These are phyloP conservation scores for Vitis hybrid DNA, from an alignment of 177 flowering plant species.

Conservation along the genomic window DNA sequence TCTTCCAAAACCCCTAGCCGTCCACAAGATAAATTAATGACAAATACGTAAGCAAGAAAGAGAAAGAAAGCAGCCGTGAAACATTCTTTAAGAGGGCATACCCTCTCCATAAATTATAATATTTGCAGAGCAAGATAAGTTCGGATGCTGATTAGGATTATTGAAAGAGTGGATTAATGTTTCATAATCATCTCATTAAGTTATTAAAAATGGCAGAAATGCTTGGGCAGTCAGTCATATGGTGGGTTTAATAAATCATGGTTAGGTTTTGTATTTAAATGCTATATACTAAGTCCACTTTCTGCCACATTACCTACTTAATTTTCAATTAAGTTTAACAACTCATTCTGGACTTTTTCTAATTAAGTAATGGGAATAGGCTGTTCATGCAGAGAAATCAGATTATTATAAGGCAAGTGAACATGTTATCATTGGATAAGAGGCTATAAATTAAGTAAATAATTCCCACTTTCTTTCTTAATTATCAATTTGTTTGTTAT, in stretches of 20 bases:
- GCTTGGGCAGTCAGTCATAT: not conserved
- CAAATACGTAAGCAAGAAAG: slow-evolving; percentile 3
- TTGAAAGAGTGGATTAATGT: not conserved
- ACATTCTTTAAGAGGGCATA: not conserved
- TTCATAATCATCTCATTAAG: not conserved
- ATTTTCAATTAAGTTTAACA: slow-evolving; percentile 20
- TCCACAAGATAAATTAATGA: slow-evolving; percentile 6
- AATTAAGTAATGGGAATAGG: not conserved
- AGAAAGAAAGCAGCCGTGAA: not conserved
- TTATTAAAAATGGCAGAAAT: not conserved
- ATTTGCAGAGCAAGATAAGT: slow-evolving; percentile 16
- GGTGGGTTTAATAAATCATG: slow-evolving; percentile 1
- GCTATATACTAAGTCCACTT: slow-evolving; percentile 8
- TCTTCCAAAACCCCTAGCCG: slow-evolving; percentile 5
- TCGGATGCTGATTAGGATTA: not conserved
- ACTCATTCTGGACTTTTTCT: slow-evolving; percentile 8
- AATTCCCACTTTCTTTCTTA: not conserved
- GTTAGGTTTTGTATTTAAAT: not conserved
- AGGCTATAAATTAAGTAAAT: not conserved
- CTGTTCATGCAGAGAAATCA: no score
- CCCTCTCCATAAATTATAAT: not conserved
- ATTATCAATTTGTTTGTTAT: no score
- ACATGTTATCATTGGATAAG: not conserved
- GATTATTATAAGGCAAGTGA: not conserved
- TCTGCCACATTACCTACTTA: slow-evolving; percentile 17